phyloP scores from a whole-genome alignment of 2,329 filamentous ascomycete genomes.

The Metarhizium brunneum region DNA sequence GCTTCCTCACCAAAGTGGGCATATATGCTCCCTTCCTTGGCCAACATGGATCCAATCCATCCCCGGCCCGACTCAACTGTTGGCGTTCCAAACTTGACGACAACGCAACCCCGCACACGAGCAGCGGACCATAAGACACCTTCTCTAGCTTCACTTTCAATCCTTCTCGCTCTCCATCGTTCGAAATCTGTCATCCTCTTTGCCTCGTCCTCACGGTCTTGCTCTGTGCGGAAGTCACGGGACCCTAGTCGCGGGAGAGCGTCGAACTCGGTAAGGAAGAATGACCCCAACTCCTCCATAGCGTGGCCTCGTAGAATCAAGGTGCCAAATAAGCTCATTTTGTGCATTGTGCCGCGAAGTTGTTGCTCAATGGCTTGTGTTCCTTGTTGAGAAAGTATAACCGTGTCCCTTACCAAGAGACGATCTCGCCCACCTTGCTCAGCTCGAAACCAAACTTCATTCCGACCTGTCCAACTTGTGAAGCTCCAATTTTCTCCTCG shows the following conservation, averaged over 20 bases:
- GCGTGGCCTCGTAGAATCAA: slow-evolving; percentile 70
- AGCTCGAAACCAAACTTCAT: slow-evolving; percentile 65
- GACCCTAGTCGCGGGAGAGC: slow-evolving; percentile 73
- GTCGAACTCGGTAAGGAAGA: slow-evolving; percentile 73
- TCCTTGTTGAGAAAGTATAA: slow-evolving; percentile 58
- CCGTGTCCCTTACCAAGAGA: slow-evolving; percentile 75
- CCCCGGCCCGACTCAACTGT: slow-evolving; percentile 71
- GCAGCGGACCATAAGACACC: slow-evolving; percentile 76
- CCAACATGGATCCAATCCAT: slow-evolving; percentile 72
- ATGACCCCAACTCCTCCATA: slow-evolving; percentile 56
- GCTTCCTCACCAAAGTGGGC: slow-evolving; percentile 71
- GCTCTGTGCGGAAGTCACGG: slow-evolving; percentile 60
- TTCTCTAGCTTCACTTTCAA: slow-evolving; percentile 47
- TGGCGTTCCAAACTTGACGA: slow-evolving; percentile 83
- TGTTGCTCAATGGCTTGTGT: slow-evolving; percentile 28
- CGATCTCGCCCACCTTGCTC: slow-evolving; percentile 31
- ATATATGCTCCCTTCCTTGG: slow-evolving; percentile 62
- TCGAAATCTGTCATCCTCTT: slow-evolving; percentile 31
- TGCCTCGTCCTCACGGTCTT: slow-evolving; percentile 31
- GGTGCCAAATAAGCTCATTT: slow-evolving; percentile 71
- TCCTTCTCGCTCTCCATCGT: slow-evolving; percentile 44
- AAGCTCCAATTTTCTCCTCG: slow-evolving; percentile 87
- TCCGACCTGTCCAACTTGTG: slow-evolving; percentile 67
- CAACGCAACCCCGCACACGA: slow-evolving; percentile 68
- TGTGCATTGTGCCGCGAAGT: slow-evolving; percentile 58